A percentile compares a stretch with the other conserved stretches of the same genome.
Evolutionary conservation across 148 eudicot species (phyloP).

Genomic region (Cornus florida): DNA sequence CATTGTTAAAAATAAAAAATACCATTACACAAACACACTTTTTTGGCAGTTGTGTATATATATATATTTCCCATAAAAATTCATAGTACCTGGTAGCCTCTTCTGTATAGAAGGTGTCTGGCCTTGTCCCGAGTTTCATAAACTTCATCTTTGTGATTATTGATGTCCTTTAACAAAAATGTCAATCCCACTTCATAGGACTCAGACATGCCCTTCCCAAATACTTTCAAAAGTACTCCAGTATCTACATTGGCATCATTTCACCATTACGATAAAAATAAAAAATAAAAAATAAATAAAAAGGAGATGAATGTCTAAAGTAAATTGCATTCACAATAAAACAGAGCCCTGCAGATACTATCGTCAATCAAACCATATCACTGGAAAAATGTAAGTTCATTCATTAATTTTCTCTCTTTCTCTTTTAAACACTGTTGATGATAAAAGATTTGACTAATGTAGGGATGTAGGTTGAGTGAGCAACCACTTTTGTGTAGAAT

Average conservation of each 20-base stretch:
- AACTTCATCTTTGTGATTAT: slow-evolving; percentile 49
- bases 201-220: neutral
- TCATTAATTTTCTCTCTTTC: too few species aligned
- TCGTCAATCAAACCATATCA: neutral
- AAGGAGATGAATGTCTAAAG: neutral
- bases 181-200: neutral
- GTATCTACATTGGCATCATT: neutral
- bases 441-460: too few species aligned
- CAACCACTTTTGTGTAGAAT: too few species aligned
- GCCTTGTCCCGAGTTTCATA: slow-evolving; percentile 60
- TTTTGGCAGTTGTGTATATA: too few species aligned
- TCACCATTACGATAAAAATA: neutral
- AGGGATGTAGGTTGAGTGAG: too few species aligned
- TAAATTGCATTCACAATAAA: neutral
- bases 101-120: slow-evolving; percentile 61
- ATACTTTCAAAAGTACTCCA: neutral
- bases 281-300: neutral
- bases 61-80: neutral
- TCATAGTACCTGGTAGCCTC: slow-evolving; percentile 52
- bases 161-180: neutral
- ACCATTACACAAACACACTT: neutral
- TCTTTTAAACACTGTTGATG: too few species aligned
- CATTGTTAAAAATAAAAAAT: slow-evolving; percentile 7
- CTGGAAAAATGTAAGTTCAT: neutral
- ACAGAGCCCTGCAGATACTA: neutral